Evolutionary conservation across 306 rosid genomes (phyloP).

Genomic region (Betula pendula): DNA sequence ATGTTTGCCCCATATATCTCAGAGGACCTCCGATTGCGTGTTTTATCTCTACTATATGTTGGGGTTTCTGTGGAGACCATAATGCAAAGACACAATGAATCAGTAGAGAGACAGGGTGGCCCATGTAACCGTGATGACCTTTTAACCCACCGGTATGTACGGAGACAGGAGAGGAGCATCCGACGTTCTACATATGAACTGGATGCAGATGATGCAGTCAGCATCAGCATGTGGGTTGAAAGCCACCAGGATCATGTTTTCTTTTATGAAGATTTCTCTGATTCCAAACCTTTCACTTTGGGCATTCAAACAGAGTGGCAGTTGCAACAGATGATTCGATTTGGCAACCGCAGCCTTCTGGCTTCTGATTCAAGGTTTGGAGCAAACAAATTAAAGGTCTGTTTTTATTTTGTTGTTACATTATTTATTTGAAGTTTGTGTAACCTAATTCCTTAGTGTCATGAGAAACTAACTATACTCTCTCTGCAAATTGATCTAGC

Average conservation of each 20-base stretch:
- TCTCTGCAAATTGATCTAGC: conserved; percentile 52
- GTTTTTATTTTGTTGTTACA: conserved; percentile 15
- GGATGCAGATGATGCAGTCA: conserved; percentile 73
- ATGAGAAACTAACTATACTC: conserved; percentile 34
- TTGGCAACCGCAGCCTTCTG: conserved; percentile 75
- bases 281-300: conserved; percentile 65
- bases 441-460: conserved; percentile 17
- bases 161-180: conserved; percentile 87
- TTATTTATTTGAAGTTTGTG: conserved; percentile 20
- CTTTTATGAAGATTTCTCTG: conserved; percentile 80
- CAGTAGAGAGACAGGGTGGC: conserved; percentile 87
- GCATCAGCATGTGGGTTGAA: conserved; percentile 79
- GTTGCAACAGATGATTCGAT: conserved; percentile 86
- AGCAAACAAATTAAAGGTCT: conserved; percentile 86
- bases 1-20: conserved; percentile 94
- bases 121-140: conserved; percentile 92
- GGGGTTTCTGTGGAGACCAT: conserved; percentile 96
- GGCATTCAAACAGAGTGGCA: conserved; percentile 99
- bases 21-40: conserved; percentile 83
- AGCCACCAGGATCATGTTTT: conserved; percentile 70
- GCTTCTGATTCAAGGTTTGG: conserved; percentile 92
- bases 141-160: conserved; percentile 79
- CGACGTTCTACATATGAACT: conserved; percentile 77
- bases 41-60: conserved; percentile 70
- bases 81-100: conserved; percentile 91